Evolutionary conservation across 495 filamentous ascomycete genomes (phyloP).

Genomic region (Penicillium subrubescens): DNA sequence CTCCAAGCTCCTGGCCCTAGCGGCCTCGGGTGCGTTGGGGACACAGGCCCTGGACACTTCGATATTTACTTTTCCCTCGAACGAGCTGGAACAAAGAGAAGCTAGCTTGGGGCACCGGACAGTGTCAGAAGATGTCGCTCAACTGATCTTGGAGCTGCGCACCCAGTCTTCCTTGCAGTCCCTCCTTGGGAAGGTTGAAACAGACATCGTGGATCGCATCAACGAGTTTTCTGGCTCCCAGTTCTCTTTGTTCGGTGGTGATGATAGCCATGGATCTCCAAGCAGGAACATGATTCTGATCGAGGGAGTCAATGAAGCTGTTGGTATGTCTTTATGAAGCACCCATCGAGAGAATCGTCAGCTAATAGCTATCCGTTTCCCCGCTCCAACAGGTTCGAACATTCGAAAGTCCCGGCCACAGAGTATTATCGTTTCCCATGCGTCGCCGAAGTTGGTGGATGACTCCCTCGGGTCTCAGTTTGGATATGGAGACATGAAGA

Average conservation of each 20-base stretch:
- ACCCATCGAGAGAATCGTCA: background rate
- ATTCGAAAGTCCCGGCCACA: conserved; percentile 23
- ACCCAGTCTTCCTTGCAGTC: conserved; percentile 55
- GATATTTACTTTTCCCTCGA: conserved; percentile 39
- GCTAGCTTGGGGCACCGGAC: conserved; percentile 6
- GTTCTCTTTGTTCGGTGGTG: conserved; percentile 41
- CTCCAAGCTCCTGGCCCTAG: conserved; percentile 32
- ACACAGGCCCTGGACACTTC: conserved; percentile 36
- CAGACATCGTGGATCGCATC: conserved; percentile 47
- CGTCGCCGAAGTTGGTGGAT: conserved; percentile 12
- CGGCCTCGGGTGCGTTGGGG: conserved; percentile 27
- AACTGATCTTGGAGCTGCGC: conserved; percentile 57
- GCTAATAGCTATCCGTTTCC: conserved; percentile 1
- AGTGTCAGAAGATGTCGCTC: conserved; percentile 49
- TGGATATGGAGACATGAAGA: conserved; percentile 13
- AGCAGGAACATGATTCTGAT: conserved; percentile 46
- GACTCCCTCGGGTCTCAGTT: conserved; percentile 16
- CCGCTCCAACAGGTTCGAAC: conserved; percentile 16
- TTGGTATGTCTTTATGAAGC: conserved; percentile 35
- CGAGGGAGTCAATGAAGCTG: conserved; percentile 46
- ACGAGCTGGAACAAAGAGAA: background rate
- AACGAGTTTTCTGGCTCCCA: conserved; percentile 50
- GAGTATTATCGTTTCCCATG: conserved; percentile 23
- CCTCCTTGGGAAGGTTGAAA: conserved; percentile 44
- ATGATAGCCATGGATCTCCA: conserved; percentile 11